These are phyloP conservation scores for Sphaerobolus stellatus DNA, from an alignment of 1,284 basidiomycete genomes.

Conservation along the genomic window DNA sequence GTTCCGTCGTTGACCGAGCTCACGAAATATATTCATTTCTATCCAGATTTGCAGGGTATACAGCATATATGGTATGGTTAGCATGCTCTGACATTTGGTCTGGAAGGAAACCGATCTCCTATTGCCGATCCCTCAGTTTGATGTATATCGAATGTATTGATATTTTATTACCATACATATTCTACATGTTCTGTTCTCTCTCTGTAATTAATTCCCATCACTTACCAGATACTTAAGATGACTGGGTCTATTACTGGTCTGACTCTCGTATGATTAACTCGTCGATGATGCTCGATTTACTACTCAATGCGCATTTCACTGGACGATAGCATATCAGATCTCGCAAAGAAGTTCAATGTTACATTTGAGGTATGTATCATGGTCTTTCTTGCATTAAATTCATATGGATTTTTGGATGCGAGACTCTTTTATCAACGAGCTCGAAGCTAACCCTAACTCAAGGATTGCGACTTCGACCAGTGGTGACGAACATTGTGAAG, in stretches of 20 bases:
- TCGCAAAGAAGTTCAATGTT: slow-evolving; percentile 88
- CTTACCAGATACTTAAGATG: no score
- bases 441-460: no score
- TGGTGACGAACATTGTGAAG: no score
- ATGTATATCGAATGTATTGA: no score
- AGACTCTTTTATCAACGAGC: no score
- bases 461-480: no score
- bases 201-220: no score
- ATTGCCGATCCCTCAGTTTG: slow-evolving; percentile 95
- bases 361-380: slow-evolving; percentile 83
- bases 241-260: slow-evolving; percentile 89
- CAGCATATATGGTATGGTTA: no score
- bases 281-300: neutral
- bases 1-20: slow-evolving; percentile 75
- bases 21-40: slow-evolving; percentile 89
- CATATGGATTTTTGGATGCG: no score
- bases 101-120: slow-evolving; percentile 94
- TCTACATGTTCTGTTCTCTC: no score
- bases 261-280: slow-evolving; percentile 56
- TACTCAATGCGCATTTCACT: slow-evolving; percentile 25
- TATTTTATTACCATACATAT: no score
- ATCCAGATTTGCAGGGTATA: slow-evolving; percentile 87
- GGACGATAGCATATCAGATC: slow-evolving; percentile 77
- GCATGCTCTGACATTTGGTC: neutral
- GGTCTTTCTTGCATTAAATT: no score